Base-by-base conservation (phyloP, 2,329 filamentous ascomycete genomes). In the Magnaporthales sp. region DNA sequence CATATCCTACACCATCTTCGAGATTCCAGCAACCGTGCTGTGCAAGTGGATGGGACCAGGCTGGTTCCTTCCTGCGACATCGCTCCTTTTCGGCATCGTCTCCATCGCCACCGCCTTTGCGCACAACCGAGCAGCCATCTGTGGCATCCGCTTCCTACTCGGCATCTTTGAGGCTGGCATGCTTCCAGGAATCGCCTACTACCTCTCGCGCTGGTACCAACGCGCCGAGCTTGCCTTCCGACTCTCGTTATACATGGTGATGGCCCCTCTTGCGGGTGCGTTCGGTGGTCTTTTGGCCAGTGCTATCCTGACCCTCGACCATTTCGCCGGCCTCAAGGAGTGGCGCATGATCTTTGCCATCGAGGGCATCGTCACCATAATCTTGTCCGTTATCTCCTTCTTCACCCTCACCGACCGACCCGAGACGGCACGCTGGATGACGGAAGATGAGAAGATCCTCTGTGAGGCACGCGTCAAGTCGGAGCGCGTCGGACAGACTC, bases 21-120 rank as follows among this genome's bases (percentile, higher is more conserved):
- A 91, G 74, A 89, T 92, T 58, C 89, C 90, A 0, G 81, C 81
- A 66, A 92, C 87, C 69, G 82, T 92, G 68, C 75, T 81, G 22
- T 91, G 89, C 80, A 92, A 92, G 75, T 87, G 81, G 79, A 89
- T 91, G 87, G 87, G 92, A 88, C 73, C 82, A 92, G 22, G 73
- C 79, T 4, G 85, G 84, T 32, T 84, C 87, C 0, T 60, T 2
- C 56, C 56, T 11, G 26, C 56, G 1, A 27, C 56, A 15, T 60
- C 22, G 56, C 38, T 91, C 1, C 79, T 81, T 56, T 92, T 91
- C 70, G 89, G 88, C 6, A 78, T 87, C 61, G 80, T 79, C 61
- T 91, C 88, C 0, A 76, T 92, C 6, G 83, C 82, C 51, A 91
- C 87, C 0, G 90, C 85, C 0, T 91, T 89, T 69, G 87, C 90